Percentiles rank a stretch among this genome's conserved stretches.
Conservation (phyloP, 352 stramenopile genomes). For the Thraustochytrium striatum region DNA sequence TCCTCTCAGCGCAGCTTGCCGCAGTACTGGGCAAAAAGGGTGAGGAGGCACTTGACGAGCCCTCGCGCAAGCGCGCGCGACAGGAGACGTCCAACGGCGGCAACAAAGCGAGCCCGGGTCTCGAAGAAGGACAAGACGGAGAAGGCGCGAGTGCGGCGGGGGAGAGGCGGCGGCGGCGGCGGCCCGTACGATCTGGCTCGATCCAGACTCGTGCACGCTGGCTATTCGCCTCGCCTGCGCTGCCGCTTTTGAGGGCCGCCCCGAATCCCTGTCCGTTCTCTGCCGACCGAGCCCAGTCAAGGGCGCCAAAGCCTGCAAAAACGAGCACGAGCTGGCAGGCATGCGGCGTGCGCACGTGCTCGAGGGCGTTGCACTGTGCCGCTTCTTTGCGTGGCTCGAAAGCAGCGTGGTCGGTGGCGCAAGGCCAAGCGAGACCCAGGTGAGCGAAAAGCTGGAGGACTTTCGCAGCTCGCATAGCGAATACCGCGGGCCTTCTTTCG, state of each 20-base stretch:
- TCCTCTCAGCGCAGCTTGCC: constrained; percentile 28
- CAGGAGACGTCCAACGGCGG: neutral
- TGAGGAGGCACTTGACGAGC: too few relatives aligned
- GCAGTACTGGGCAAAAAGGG: neutral
- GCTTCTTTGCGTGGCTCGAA: constrained; percentile 89
- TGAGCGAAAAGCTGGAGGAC: constrained; percentile 82
- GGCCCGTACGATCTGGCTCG: constrained; percentile 20
- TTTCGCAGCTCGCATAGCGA: constrained; percentile 70
- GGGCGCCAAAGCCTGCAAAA: constrained; percentile 85
- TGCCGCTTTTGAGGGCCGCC: neutral
- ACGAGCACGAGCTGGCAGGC: constrained; percentile 84
- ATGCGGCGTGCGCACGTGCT: constrained; percentile 89
- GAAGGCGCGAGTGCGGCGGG: constrained; percentile 18
- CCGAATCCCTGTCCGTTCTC: too few relatives aligned
- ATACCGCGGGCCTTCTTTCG: constrained; percentile 90
- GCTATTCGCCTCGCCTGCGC: neutral
- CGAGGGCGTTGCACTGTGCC: constrained; percentile 87
- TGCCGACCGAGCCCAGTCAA: constrained; percentile 55
- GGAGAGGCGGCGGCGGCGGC: too few relatives aligned
- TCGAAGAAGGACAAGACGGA: neutral
- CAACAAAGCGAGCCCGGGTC: constrained; percentile 31
- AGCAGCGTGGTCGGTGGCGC: constrained; percentile 59
- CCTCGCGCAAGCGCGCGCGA: neutral
- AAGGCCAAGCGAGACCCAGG: constrained; percentile 67
- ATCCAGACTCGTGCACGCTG: neutral